Percentiles rank a stretch among this genome's conserved stretches.
Evolutionary conservation across 2,329 filamentous ascomycete species (phyloP).

Genomic region (Neofusicoccum ribis): DNA sequence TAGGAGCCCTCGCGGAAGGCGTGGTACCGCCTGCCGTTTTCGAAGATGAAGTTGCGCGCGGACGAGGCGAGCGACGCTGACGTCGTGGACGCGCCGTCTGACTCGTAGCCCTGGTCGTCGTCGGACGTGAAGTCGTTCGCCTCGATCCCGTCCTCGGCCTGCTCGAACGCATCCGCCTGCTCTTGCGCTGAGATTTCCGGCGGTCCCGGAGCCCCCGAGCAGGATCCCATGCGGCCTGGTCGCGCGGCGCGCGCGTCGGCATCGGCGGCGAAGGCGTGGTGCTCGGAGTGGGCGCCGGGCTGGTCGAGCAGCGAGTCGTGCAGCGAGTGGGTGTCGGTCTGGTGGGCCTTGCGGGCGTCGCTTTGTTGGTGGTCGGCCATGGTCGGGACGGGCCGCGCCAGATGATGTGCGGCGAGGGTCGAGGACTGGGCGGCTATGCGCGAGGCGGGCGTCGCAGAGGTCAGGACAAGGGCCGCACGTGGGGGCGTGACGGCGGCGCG

Average conservation of each 20-base stretch:
- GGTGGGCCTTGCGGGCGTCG: too few relatives aligned
- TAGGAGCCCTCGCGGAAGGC: conserved; percentile 57
- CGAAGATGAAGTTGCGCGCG: conserved; percentile 53
- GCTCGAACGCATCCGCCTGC: conserved; percentile 20
- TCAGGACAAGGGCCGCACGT: background rate
- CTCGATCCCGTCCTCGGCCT: conserved; percentile 22
- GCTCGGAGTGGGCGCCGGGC: background rate
- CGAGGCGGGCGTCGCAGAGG: background rate
- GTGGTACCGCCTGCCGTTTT: conserved; percentile 63
- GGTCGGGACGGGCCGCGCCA: conserved; percentile 4
- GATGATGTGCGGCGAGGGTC: background rate
- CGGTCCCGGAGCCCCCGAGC: background rate
- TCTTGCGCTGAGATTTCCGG: conserved; percentile 15
- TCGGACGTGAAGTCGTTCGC: conserved; percentile 24
- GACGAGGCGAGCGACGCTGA: conserved; percentile 38
- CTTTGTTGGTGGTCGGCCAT: background rate
- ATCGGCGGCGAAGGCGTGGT: background rate
- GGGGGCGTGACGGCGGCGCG: background rate
- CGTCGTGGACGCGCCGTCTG: conserved; percentile 28
- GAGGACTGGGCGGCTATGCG: background rate
- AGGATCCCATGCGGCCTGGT: background rate
- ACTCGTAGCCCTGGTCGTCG: conserved; percentile 25
- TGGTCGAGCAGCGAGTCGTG: conserved; percentile 16
- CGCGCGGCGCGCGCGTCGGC: background rate
- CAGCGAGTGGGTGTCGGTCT: conserved; percentile 2